Percentiles rank a stretch among this genome's conserved stretches.
phyloP scores from a whole-genome alignment of 2,329 filamentous ascomycete species.

The Rutstroemia sp. region DNA sequence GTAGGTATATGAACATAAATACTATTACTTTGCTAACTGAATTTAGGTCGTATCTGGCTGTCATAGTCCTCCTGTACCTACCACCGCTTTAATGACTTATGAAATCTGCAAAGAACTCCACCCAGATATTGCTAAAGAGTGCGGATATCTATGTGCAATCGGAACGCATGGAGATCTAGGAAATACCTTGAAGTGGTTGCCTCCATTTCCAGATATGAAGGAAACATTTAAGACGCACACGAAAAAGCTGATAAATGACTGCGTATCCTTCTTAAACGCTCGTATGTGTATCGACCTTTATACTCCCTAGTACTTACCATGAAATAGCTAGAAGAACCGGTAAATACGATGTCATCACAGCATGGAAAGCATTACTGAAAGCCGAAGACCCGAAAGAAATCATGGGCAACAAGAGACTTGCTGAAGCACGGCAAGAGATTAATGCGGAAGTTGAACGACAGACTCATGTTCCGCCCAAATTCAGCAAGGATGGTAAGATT shows the following conservation, averaged over 20 bases:
- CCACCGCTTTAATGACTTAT: slow-evolving; percentile 56
- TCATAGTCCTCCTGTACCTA: slow-evolving; percentile 57
- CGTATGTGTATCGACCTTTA: slow-evolving; percentile 25
- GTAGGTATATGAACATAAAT: slow-evolving; percentile 11
- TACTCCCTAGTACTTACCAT: background rate
- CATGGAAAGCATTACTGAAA: slow-evolving; percentile 50
- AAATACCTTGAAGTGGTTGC: slow-evolving; percentile 55
- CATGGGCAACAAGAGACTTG: slow-evolving; percentile 39
- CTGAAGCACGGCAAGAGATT: slow-evolving; percentile 49
- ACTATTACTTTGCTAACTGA: background rate
- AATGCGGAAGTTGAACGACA: slow-evolving; percentile 53
- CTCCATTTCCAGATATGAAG: slow-evolving; percentile 60
- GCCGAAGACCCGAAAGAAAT: slow-evolving; percentile 45
- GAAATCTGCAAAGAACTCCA: slow-evolving; percentile 53
- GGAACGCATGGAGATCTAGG: slow-evolving; percentile 63
- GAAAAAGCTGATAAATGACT: slow-evolving; percentile 55
- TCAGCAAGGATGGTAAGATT: slow-evolving; percentile 53
- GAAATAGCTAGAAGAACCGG: slow-evolving; percentile 46
- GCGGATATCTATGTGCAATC: slow-evolving; percentile 55
- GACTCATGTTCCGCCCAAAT: slow-evolving; percentile 54
- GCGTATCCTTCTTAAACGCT: slow-evolving; percentile 57
- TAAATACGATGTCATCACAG: slow-evolving; percentile 49
- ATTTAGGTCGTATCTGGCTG: slow-evolving; percentile 51
- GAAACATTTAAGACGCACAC: slow-evolving; percentile 51
- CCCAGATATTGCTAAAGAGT: slow-evolving; percentile 38